A percentile compares a stretch with the other conserved stretches of the same genome.
Conservation (phyloP, 73 alveolate species). For the Paramecium sexaurelia region DNA sequence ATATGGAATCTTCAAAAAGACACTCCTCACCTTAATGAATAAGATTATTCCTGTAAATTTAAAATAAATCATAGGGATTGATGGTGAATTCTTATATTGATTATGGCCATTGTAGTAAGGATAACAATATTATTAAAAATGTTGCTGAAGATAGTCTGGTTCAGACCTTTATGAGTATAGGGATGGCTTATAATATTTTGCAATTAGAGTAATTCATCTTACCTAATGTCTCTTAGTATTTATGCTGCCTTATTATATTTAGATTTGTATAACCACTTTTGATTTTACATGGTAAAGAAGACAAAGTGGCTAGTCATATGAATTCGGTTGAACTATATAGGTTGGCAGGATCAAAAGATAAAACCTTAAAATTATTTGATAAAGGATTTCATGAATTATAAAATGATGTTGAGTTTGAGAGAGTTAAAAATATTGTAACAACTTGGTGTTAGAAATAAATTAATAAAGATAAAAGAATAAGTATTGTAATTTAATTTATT, state of each 20-base stretch:
- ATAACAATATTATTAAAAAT: background rate
- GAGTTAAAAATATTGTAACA: background rate
- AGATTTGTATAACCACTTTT: slow-evolving; percentile 14
- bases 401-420: slow-evolving; percentile 48
- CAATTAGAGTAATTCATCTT: background rate
- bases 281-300: slow-evolving; percentile 41
- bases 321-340: slow-evolving; percentile 40
- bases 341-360: background rate
- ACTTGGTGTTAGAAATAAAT: slow-evolving; percentile 29
- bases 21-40: background rate
- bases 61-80: background rate
- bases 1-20: slow-evolving; percentile 17
- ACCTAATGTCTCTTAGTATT: background rate
- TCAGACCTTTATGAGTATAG: background rate
- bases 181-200: slow-evolving; percentile 31
- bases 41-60: background rate
- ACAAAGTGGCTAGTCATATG: slow-evolving; percentile 54
- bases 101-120: slow-evolving; percentile 43
- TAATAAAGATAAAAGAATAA: slow-evolving; percentile 32
- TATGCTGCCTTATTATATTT: background rate
- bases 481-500: background rate
- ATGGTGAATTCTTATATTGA: slow-evolving; percentile 49
- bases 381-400: slow-evolving; percentile 10
- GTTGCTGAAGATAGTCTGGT: slow-evolving; percentile 23
- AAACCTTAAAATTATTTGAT: background rate